phyloP scores from a whole-genome alignment of 441 rosid genomes.

The Hypseocharis bilobata region DNA sequence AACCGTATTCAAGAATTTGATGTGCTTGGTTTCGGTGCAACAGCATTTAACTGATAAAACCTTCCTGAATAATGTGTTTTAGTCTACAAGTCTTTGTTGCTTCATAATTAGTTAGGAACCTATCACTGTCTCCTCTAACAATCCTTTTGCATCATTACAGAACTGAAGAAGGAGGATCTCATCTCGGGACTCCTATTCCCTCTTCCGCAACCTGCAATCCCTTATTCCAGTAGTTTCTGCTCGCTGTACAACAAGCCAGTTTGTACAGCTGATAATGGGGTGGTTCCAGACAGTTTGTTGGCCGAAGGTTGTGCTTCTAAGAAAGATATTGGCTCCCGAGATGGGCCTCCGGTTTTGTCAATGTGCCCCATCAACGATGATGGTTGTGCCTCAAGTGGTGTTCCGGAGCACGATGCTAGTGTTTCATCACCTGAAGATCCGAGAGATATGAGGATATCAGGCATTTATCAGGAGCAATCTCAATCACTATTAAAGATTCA shows the following conservation, averaged over 20 bases:
- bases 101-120: background rate
- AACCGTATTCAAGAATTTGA: background rate
- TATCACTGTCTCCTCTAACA: background rate
- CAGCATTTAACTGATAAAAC: background rate
- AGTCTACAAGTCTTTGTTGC: background rate
- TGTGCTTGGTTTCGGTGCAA: background rate
- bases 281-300: constrained; percentile 24
- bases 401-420: constrained; percentile 31
- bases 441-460: constrained; percentile 28
- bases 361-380: constrained; percentile 22
- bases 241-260: constrained; percentile 30
- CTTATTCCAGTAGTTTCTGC: constrained; percentile 29
- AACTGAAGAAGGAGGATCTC: constrained; percentile 55
- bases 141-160: constrained; percentile 30
- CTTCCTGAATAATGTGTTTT: background rate
- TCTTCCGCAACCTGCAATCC: constrained; percentile 30
- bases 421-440: constrained; percentile 44
- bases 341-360: constrained; percentile 30
- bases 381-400: constrained; percentile 25
- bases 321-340: constrained; percentile 28
- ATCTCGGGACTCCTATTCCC: constrained; percentile 48
- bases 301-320: constrained; percentile 23
- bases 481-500: constrained; percentile 58
- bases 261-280: constrained; percentile 28
- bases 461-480: constrained; percentile 30